Conservation (phyloP, 257 asterid species). For the Fraxinus americana region DNA sequence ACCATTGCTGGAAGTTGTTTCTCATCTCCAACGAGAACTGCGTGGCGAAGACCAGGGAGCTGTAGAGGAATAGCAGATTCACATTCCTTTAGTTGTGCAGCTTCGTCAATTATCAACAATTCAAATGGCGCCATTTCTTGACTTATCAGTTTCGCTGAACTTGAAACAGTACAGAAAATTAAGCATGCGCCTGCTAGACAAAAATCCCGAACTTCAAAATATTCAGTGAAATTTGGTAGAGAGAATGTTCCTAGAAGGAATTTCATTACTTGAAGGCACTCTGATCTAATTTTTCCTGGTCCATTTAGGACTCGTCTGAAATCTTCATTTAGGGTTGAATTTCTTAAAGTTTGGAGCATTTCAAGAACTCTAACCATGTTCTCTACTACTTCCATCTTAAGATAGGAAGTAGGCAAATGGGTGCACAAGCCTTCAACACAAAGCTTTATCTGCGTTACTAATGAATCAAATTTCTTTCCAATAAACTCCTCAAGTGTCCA, state of each 20-base stretch:
- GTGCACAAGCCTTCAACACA: slow-evolving; percentile 49
- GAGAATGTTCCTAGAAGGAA: slow-evolving; percentile 21
- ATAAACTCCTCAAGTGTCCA: slow-evolving; percentile 62
- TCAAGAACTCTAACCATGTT: slow-evolving; percentile 36
- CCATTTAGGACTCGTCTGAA: slow-evolving; percentile 32
- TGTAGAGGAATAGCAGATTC: slow-evolving; percentile 75
- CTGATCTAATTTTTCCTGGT: slow-evolving; percentile 14
- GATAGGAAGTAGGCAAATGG: slow-evolving; percentile 59
- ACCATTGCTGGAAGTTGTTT: slow-evolving; percentile 85
- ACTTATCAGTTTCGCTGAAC: slow-evolving; percentile 52
- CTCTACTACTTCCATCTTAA: slow-evolving; percentile 34
- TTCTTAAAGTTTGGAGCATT: slow-evolving; percentile 34
- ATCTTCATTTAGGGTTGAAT: slow-evolving; percentile 1
- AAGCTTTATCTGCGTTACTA: slow-evolving; percentile 19
- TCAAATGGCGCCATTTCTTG: slow-evolving; percentile 37
- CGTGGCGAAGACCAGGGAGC: slow-evolving; percentile 62
- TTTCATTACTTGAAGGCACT: slow-evolving; percentile 43
- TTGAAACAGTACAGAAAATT: no score
- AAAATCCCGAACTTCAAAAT: slow-evolving; percentile 24
- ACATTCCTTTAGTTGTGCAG: slow-evolving; percentile 84
- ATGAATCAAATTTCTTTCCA: slow-evolving; percentile 16
- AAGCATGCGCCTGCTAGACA: slow-evolving; percentile 46
- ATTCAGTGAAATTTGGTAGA: slow-evolving; percentile 28
- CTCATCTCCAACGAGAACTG: slow-evolving; percentile 80
- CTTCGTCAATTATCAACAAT: slow-evolving; percentile 72